Conservation (phyloP, 176 grass and related monocot genomes). For the Ensete ventricosum region DNA sequence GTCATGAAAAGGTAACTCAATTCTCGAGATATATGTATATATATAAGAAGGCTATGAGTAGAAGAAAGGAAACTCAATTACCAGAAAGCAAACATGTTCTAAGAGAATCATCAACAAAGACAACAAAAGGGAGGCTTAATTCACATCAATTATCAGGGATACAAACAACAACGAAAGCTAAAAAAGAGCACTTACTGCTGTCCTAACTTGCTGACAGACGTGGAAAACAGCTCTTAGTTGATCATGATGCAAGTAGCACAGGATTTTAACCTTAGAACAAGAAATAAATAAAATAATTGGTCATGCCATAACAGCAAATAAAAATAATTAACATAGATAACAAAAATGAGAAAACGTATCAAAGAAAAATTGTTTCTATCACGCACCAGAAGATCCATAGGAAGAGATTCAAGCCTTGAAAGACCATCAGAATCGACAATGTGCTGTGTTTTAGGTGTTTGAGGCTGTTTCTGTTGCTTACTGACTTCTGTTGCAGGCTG, state of each 20-base stretch:
- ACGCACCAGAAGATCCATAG: constrained; percentile 73
- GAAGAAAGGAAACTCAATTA: too few relatives aligned
- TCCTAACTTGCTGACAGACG: constrained; percentile 53
- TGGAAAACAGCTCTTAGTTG: constrained; percentile 66
- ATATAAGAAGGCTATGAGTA: too few relatives aligned
- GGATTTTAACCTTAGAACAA: constrained; percentile 59
- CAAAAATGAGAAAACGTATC: background rate
- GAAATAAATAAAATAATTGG: constrained; percentile 3
- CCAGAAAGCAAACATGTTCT: too few relatives aligned
- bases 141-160: background rate
- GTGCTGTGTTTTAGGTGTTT: constrained; percentile 49
- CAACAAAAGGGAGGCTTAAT: too few relatives aligned
- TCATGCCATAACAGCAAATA: background rate
- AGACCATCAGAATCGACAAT: constrained; percentile 32
- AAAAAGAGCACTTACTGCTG: constrained; percentile 50
- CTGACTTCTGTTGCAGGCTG: constrained; percentile 1
- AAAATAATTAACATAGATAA: background rate
- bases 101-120: too few relatives aligned
- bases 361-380: constrained; percentile 1
- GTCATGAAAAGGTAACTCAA: too few relatives aligned
- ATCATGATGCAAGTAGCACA: constrained; percentile 80
- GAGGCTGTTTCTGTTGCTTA: constrained; percentile 34
- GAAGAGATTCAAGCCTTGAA: constrained; percentile 80
- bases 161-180: background rate
- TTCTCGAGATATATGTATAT: too few relatives aligned